Conservation (phyloP, 2,329 filamentous ascomycete species). For the Knoxdaviesia proteae region DNA sequence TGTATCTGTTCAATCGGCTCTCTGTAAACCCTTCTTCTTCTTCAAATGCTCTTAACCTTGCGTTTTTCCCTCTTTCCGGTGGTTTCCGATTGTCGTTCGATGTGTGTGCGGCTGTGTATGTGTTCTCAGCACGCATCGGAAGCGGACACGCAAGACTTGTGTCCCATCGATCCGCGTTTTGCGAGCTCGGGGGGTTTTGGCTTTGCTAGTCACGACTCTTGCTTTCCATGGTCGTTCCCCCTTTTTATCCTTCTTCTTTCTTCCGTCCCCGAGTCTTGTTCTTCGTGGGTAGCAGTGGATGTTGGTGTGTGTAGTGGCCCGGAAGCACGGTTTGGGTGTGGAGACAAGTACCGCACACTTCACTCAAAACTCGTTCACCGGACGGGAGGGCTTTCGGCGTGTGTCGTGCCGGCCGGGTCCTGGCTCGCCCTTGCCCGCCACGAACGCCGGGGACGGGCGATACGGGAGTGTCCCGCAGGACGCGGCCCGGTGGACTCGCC, state of each 20-base stretch:
- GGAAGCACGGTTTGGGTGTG: neutral
- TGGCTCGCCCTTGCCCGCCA: too few species aligned
- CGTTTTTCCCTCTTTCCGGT: neutral
- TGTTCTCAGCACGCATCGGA: too few species aligned
- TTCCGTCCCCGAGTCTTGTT: neutral
- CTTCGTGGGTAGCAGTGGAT: neutral
- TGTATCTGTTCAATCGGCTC: neutral
- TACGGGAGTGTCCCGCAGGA: too few species aligned
- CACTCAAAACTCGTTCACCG: too few species aligned
- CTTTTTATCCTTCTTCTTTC: neutral
- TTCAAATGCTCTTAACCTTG: neutral
- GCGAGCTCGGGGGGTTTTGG: neutral
- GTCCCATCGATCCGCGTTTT: neutral
- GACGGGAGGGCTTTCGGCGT: too few species aligned
- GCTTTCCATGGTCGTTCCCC: neutral
- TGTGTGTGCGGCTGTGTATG: too few species aligned
- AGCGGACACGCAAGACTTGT: too few species aligned
- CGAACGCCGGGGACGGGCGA: too few species aligned
- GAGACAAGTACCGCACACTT: neutral
- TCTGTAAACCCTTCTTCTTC: neutral
- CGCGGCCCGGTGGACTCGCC: too few species aligned
- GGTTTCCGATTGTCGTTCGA: too few species aligned
- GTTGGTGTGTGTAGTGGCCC: neutral
- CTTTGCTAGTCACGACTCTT: neutral
- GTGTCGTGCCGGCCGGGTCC: too few species aligned